phyloP scores from a whole-genome alignment of 2,329 filamentous ascomycete genomes.

The Rhexocercosporidium sp. region DNA sequence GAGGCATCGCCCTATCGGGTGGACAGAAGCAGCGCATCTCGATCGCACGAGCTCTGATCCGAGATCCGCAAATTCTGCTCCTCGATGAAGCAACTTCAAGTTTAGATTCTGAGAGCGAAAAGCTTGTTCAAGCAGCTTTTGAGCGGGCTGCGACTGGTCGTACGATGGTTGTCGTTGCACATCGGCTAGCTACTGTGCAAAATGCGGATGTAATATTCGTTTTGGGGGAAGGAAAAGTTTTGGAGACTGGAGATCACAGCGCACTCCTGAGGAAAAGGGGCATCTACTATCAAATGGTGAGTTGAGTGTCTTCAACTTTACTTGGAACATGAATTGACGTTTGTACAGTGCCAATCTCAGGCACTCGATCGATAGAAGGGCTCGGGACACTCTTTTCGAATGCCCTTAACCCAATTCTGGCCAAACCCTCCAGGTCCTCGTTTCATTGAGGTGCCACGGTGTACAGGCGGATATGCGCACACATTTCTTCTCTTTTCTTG shows the following conservation, averaged over 20 bases:
- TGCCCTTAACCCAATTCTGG: neutral
- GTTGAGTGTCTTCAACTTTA: conserved; percentile 12
- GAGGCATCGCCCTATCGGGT: conserved; percentile 54
- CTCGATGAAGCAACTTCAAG: conserved; percentile 64
- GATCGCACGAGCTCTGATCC: conserved; percentile 59
- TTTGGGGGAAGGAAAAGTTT: conserved; percentile 37
- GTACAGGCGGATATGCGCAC: neutral
- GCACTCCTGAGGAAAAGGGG: conserved; percentile 35
- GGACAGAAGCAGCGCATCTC: conserved; percentile 62
- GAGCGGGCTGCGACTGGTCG: conserved; percentile 67
- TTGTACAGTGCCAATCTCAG: conserved; percentile 38
- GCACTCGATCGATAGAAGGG: conserved; percentile 38
- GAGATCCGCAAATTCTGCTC: conserved; percentile 56
- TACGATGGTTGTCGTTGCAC: conserved; percentile 79
- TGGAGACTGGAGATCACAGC: conserved; percentile 38
- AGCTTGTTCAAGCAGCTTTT: conserved; percentile 67
- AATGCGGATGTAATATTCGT: conserved; percentile 57
- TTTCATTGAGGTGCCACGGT: conserved; percentile 1
- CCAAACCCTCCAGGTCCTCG: too few species aligned
- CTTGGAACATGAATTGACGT: neutral
- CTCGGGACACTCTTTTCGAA: neutral
- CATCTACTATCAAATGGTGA: conserved; percentile 41
- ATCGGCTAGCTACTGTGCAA: conserved; percentile 77
- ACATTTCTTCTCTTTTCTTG: neutral
- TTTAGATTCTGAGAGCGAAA: conserved; percentile 61